Percentiles rank a stretch among this genome's conserved stretches.
These are phyloP conservation scores for Fulvia fulva DNA, from an alignment of 2,329 filamentous ascomycete genomes.

Conservation along the genomic window DNA sequence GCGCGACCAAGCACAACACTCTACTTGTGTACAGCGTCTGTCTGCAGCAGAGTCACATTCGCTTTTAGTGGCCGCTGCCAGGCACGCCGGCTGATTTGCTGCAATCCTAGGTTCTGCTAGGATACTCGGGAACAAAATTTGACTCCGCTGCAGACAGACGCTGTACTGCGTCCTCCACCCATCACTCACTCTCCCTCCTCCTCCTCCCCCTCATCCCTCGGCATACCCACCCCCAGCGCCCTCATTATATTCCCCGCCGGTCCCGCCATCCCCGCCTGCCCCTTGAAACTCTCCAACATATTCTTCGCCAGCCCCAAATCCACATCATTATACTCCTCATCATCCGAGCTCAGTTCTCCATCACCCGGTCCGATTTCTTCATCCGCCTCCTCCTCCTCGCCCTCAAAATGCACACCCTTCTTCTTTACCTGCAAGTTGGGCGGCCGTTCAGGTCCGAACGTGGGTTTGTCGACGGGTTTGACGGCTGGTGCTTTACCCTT, in stretches of 20 bases:
- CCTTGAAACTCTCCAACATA: conserved; percentile 86
- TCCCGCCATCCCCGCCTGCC: conserved; percentile 78
- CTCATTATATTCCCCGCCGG: conserved; percentile 84
- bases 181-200: conserved; percentile 5
- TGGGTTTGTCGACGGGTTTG: conserved; percentile 13
- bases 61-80: too few relatives aligned
- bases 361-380: conserved; percentile 40
- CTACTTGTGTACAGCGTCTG: too few relatives aligned
- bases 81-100: too few relatives aligned
- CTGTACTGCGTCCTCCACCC: too few relatives aligned
- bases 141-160: too few relatives aligned
- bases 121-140: too few relatives aligned
- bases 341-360: conserved; percentile 39
- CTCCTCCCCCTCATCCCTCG: conserved; percentile 63
- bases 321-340: conserved; percentile 61
- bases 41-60: too few relatives aligned
- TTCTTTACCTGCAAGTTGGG: conserved; percentile 22
- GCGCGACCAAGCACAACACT: too few relatives aligned
- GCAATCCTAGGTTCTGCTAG: too few relatives aligned
- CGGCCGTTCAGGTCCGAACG: conserved; percentile 31
- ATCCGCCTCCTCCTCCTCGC: conserved; percentile 30
- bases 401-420: conserved; percentile 29
- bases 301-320: conserved; percentile 89
- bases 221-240: conserved; percentile 78
- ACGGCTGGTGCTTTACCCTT: conserved; percentile 23